Evolutionary conservation across 805 yeast species (phyloP).

Genomic region (Pichia cephalocereana): DNA sequence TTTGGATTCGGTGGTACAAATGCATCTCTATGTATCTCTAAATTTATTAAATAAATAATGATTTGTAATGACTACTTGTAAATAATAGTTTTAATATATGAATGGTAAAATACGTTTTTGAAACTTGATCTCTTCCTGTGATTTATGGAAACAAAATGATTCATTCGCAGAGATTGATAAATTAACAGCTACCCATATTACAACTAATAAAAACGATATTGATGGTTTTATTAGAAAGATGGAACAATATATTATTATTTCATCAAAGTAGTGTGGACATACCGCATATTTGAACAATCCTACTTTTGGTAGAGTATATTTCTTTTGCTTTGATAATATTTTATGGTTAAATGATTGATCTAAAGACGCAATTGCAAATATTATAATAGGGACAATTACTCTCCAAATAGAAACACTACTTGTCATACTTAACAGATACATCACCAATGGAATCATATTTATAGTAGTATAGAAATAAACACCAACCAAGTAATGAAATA

Average conservation of each 20-base stretch:
- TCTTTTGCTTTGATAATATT: conserved; percentile 38
- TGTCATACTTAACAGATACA: background rate
- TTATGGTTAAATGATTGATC: conserved; percentile 45
- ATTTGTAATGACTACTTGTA: conserved; percentile 1
- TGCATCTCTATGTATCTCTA: conserved; percentile 55
- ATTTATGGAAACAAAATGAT: conserved; percentile 37
- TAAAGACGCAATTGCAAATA: conserved; percentile 28
- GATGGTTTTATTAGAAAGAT: conserved; percentile 12
- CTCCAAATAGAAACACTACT: background rate
- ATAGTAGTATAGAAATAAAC: conserved; percentile 46
- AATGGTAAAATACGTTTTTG: conserved; percentile 23
- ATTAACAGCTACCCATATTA: conserved; percentile 35
- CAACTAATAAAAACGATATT: conserved; percentile 17
- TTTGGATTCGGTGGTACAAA: conserved; percentile 98
- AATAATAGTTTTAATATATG: conserved; percentile 12
- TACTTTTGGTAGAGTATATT: conserved; percentile 47
- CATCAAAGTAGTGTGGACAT: conserved; percentile 68
- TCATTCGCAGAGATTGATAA: conserved; percentile 49
- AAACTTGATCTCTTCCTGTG: conserved; percentile 9
- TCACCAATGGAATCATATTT: conserved; percentile 26
- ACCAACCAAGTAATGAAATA: conserved; percentile 61
- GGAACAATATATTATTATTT: conserved; percentile 42
- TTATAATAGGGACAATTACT: conserved; percentile 4
- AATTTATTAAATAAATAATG: conserved; percentile 6
- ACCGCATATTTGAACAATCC: conserved; percentile 42